A percentile compares a stretch with the other conserved stretches of the same genome.
phyloP scores from a whole-genome alignment of 192 early-diverging fungal species.

The Borealophlyctis nickersoniae region DNA sequence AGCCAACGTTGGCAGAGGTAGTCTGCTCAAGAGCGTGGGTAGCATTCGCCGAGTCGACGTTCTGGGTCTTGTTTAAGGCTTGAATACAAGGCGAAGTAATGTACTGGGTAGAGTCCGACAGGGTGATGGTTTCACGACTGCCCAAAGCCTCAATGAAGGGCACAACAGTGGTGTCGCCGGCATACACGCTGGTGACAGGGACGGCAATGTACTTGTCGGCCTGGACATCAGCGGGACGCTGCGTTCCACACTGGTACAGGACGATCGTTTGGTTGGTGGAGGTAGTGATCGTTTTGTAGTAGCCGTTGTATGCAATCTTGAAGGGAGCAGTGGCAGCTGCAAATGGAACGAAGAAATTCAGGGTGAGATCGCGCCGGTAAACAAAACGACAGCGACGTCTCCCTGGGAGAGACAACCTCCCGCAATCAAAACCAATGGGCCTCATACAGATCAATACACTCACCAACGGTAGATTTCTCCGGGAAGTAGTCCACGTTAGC shows the following conservation, averaged over 20 bases:
- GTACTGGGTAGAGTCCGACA: slow-evolving; percentile 7
- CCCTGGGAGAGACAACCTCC: too few species aligned
- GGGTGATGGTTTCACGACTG: slow-evolving; percentile 26
- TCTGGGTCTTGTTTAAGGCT: slow-evolving; percentile 17
- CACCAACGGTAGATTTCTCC: slow-evolving; percentile 33
- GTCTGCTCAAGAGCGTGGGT: too few species aligned
- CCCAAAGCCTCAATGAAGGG: slow-evolving; percentile 36
- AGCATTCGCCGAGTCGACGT: slow-evolving; percentile 5
- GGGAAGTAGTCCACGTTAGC: slow-evolving; percentile 30
- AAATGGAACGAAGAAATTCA: too few species aligned
- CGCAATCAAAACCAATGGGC: too few species aligned
- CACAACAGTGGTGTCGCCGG: slow-evolving; percentile 37
- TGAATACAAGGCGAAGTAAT: slow-evolving; percentile 37
- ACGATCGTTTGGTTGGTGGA: slow-evolving; percentile 32
- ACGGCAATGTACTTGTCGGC: slow-evolving; percentile 29
- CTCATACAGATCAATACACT: too few species aligned
- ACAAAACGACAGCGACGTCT: too few species aligned
- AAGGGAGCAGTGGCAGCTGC: not conserved
- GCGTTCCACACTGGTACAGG: slow-evolving; percentile 46
- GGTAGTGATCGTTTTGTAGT: slow-evolving; percentile 46
- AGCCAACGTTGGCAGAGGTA: too few species aligned
- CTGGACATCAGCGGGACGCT: slow-evolving; percentile 22
- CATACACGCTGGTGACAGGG: slow-evolving; percentile 24
- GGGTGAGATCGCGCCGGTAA: too few species aligned
- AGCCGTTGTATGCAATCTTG: slow-evolving; percentile 29